phyloP scores from a whole-genome alignment of 306 rosid species.

The Cucumis cinereus region DNA sequence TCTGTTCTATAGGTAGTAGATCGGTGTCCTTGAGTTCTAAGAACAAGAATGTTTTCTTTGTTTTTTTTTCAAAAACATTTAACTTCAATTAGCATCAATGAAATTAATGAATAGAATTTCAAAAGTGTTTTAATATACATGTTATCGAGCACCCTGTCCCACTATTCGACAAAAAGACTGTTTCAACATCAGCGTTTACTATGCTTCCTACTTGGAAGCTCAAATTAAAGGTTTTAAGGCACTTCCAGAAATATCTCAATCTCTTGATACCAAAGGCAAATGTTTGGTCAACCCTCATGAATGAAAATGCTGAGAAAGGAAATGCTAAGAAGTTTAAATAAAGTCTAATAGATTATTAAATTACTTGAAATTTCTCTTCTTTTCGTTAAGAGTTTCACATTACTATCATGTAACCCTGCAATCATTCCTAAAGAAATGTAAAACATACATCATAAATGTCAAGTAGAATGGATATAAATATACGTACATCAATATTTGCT shows the following conservation, averaged over 20 bases:
- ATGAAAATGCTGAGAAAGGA: neutral
- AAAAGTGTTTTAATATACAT: neutral
- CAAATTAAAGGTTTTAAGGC: neutral
- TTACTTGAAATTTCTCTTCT: neutral
- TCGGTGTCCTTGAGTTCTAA: too few species aligned
- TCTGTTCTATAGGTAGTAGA: too few species aligned
- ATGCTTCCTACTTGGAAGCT: neutral
- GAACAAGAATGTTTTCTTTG: too few species aligned
- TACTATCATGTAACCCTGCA: neutral
- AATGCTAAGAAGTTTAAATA: neutral
- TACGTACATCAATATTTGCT: constrained; percentile 73
- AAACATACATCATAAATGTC: neutral
- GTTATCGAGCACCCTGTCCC: neutral
- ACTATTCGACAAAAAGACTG: neutral
- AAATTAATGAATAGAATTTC: neutral
- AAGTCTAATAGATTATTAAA: neutral
- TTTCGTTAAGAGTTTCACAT: neutral
- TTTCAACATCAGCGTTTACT: neutral
- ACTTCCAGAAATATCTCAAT: neutral
- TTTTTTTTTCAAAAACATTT: too few species aligned
- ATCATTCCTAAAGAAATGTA: neutral
- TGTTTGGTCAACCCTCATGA: neutral
- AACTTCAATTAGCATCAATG: too few species aligned
- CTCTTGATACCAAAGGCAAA: neutral
- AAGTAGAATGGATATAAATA: neutral